Conservation (phyloP, 148 eudicot species). For the Fagopyrum esculentum region DNA sequence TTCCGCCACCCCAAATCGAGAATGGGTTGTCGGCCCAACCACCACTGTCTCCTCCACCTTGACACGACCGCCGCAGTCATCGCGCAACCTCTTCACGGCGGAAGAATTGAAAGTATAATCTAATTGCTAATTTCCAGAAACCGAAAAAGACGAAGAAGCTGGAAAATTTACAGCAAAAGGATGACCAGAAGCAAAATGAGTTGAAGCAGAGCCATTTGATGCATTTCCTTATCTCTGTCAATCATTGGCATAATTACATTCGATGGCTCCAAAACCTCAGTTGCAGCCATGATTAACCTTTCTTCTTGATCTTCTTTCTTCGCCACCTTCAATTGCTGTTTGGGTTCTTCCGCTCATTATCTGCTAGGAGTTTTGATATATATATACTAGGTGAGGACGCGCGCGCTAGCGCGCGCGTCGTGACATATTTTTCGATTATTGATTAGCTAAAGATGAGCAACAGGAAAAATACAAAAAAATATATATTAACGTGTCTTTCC, state of each 20-base stretch:
- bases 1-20: neutral
- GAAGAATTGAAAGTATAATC: neutral
- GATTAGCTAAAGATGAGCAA: too few species aligned
- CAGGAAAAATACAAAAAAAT: too few species aligned
- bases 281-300: neutral
- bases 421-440: too few species aligned
- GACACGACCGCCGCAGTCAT: conserved; percentile 13
- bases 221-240: conserved; percentile 44
- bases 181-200: conserved; percentile 51
- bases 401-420: too few species aligned
- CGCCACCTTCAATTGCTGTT: conserved; percentile 28
- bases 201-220: conserved; percentile 56
- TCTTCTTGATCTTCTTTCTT: conserved; percentile 16
- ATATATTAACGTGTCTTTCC: too few species aligned
- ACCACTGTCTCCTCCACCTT: conserved; percentile 7
- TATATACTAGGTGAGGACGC: too few species aligned
- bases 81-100: conserved; percentile 27
- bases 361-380: neutral
- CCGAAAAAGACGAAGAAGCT: neutral
- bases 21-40: neutral
- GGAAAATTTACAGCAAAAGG: neutral
- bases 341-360: too few species aligned
- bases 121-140: neutral
- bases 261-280: conserved; percentile 12
- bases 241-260: conserved; percentile 26